A percentile compares a stretch with the other conserved stretches of the same genome.
These are phyloP conservation scores for Nicotiana benthamiana DNA, from an alignment of 257 asterid genomes.

Conservation along the genomic window DNA sequence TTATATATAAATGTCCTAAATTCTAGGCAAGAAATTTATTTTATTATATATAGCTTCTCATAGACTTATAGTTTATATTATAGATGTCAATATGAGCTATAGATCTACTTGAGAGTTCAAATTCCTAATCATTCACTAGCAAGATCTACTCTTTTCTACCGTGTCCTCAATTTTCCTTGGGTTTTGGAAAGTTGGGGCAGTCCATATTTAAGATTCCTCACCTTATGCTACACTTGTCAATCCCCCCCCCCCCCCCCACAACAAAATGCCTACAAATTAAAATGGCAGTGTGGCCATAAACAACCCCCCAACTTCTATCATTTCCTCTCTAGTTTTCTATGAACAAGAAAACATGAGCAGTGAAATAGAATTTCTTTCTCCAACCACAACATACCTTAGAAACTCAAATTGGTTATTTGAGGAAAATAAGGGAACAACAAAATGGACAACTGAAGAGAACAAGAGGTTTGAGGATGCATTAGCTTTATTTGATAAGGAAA, in stretches of 20 bases:
- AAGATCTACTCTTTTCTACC: constrained; percentile 23
- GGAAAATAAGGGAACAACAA: constrained; percentile 25
- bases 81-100: constrained; percentile 4
- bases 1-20: not conserved
- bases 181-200: constrained; percentile 40
- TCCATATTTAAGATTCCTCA: constrained; percentile 52
- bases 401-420: constrained; percentile 52
- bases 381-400: constrained; percentile 28
- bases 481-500: constrained; percentile 63
- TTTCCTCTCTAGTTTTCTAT: constrained; percentile 4
- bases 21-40: not conserved
- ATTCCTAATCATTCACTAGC: constrained; percentile 19
- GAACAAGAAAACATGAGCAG: constrained; percentile 30
- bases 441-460: constrained; percentile 80
- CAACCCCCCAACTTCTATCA: not conserved
- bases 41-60: not conserved
- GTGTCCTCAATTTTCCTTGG: constrained; percentile 26
- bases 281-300: constrained; percentile 25
- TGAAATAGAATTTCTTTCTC: constrained; percentile 38
- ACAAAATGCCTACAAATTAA: constrained; percentile 17
- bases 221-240: constrained; percentile 27
- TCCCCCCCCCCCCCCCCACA: constrained; percentile 28
- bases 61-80: not conserved
- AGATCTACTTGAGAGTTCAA: constrained; percentile 17
- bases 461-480: constrained; percentile 70